Conservation (phyloP, 1,284 basidiomycete species). For the Papiliotrema laurentii region DNA sequence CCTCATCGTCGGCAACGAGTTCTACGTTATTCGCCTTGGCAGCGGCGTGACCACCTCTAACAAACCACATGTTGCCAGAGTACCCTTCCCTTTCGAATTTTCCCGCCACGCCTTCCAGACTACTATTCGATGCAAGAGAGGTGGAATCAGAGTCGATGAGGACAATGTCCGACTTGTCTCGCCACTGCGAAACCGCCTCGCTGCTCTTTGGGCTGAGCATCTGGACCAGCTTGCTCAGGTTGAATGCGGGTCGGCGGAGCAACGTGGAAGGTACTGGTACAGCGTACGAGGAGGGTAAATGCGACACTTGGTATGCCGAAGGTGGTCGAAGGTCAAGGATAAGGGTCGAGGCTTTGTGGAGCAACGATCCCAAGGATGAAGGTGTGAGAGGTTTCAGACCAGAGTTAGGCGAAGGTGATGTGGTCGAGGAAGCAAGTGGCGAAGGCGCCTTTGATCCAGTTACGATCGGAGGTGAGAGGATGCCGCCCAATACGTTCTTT, state of each 20-base stretch:
- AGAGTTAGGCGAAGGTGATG: conserved; percentile 6
- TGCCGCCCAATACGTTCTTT: conserved; percentile 7
- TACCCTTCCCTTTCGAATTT: conserved; percentile 76
- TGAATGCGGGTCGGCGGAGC: conserved; percentile 80
- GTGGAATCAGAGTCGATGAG: conserved; percentile 76
- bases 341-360: conserved; percentile 43
- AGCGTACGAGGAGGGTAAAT: conserved; percentile 70
- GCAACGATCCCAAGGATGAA: conserved; percentile 10
- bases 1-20: conserved; percentile 9
- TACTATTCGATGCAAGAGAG: conserved; percentile 59
- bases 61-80: conserved; percentile 62
- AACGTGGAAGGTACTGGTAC: conserved; percentile 91
- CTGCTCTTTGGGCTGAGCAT: conserved; percentile 67
- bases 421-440: conserved; percentile 12
- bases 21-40: conserved; percentile 8
- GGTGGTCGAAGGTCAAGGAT: conserved; percentile 86
- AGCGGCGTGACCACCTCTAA: conserved; percentile 72
- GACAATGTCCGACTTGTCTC: conserved; percentile 61
- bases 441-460: conserved; percentile 11
- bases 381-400: conserved; percentile 23
- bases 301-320: conserved; percentile 62
- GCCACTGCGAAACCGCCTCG: conserved; percentile 53
- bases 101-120: conserved; percentile 70
- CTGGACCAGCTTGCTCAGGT: conserved; percentile 64
- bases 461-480: conserved; percentile 3